These are phyloP conservation scores for Cystofilobasidium capitatum DNA, from an alignment of 768 basidiomycete genomes.

Conservation along the genomic window DNA sequence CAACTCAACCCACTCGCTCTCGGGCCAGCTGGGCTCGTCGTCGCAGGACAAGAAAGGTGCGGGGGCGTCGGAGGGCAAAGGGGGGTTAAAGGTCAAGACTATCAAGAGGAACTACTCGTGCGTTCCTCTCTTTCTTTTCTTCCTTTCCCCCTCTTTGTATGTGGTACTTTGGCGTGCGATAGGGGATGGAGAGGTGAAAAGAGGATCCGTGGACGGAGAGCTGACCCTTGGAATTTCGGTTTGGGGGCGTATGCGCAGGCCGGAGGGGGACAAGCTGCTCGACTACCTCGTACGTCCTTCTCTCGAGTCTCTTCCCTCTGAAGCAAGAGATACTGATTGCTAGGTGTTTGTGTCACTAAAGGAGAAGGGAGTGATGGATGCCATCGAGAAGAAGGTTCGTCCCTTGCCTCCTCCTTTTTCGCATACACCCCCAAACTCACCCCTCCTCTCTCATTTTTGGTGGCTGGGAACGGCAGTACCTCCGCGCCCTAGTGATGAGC, in stretches of 20 bases:
- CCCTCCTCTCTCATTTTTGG: background rate
- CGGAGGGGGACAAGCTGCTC: background rate
- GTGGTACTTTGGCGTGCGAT: too few species aligned
- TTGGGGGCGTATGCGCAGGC: background rate
- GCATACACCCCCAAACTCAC: background rate
- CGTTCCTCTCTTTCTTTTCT: background rate
- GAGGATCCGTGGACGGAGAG: too few species aligned
- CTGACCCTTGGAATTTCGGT: too few species aligned
- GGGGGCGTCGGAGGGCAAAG: too few species aligned
- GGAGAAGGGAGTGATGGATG: conserved; percentile 6
- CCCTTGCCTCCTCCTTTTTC: background rate
- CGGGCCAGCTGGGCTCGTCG: background rate
- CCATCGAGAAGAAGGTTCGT: background rate
- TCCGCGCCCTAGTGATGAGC: background rate
- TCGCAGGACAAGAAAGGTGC: background rate
- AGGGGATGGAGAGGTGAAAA: too few species aligned
- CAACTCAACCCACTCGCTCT: background rate
- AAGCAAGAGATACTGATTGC: background rate
- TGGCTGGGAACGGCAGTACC: background rate
- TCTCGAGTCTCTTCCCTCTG: background rate
- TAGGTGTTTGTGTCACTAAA: background rate
- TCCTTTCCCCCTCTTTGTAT: too few species aligned
- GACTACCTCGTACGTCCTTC: background rate
- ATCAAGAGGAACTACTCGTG: conserved; percentile 4
- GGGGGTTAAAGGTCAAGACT: background rate